A percentile compares a stretch with the other conserved stretches of the same genome.
Conservation (phyloP, 192 early-diverging fungal species). For the Coemansia sp. region DNA sequence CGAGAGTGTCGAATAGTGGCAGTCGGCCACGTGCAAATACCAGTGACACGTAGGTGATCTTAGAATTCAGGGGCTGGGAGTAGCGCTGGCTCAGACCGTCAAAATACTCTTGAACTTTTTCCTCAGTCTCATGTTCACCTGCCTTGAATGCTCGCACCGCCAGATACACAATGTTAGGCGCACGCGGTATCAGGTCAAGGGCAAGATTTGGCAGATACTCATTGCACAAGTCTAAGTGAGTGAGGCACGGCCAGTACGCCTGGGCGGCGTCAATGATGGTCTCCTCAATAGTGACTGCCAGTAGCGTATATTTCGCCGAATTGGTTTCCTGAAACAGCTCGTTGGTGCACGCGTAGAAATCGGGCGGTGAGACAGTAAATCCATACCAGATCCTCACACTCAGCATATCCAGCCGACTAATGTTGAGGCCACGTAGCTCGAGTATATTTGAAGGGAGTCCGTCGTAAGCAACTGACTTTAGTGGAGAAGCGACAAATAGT, state of each 20-base stretch:
- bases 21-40: not conserved
- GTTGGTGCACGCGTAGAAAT: not conserved
- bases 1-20: not conserved
- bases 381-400: slow-evolving; percentile 1
- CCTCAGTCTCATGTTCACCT: not conserved
- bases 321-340: not conserved
- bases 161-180: not conserved
- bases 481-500: not conserved
- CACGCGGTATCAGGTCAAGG: not conserved
- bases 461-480: not conserved
- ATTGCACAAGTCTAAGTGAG: not conserved
- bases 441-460: not conserved
- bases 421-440: not conserved
- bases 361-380: not conserved
- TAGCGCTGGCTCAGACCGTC: not conserved
- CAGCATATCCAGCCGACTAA: not conserved
- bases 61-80: not conserved
- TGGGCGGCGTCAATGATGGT: not conserved
- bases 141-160: not conserved
- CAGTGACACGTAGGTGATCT: not conserved
- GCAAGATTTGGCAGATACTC: not conserved
- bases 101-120: not conserved
- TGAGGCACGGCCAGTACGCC: not conserved
- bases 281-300: not conserved
- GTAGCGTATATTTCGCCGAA: not conserved